Conservation (phyloP, 106 monocot species). For the Narthecium ossifragum region DNA sequence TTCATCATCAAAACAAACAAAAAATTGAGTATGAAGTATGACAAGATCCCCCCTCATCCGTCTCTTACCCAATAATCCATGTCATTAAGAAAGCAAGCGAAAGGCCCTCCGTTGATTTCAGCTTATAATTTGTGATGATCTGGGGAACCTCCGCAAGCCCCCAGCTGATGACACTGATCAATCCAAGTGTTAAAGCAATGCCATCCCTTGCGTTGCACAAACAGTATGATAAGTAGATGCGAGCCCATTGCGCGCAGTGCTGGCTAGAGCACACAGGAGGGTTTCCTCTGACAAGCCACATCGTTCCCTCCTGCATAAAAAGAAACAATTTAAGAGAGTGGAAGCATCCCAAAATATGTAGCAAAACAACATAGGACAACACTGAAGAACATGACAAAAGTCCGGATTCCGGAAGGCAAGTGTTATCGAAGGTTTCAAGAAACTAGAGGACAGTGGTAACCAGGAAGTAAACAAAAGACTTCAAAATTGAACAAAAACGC, state of each 20-base stretch:
- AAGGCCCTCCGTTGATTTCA: constrained; percentile 62
- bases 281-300: constrained; percentile 13
- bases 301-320: too few relatives aligned
- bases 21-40: background rate
- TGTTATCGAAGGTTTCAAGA: too few relatives aligned
- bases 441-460: too few relatives aligned
- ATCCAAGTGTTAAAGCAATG: constrained; percentile 33
- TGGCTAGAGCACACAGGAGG: constrained; percentile 9
- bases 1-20: too few relatives aligned
- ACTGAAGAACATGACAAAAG: too few relatives aligned
- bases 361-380: too few relatives aligned
- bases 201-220: constrained; percentile 29
- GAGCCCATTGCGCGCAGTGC: constrained; percentile 36
- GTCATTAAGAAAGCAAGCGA: constrained; percentile 62
- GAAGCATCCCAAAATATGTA: too few relatives aligned
- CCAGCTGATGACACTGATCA: constrained; percentile 70
- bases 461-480: too few relatives aligned
- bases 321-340: too few relatives aligned
- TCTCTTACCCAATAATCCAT: constrained; percentile 77
- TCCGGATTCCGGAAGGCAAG: too few relatives aligned
- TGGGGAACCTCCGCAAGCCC: constrained; percentile 86
- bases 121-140: constrained; percentile 56
- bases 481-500: too few relatives aligned
- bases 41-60: too few relatives aligned
- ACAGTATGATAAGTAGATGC: constrained; percentile 31